A percentile compares a stretch with the other conserved stretches of the same genome.
phyloP scores from a whole-genome alignment of 495 filamentous ascomycete genomes.

The Podospora australis region DNA sequence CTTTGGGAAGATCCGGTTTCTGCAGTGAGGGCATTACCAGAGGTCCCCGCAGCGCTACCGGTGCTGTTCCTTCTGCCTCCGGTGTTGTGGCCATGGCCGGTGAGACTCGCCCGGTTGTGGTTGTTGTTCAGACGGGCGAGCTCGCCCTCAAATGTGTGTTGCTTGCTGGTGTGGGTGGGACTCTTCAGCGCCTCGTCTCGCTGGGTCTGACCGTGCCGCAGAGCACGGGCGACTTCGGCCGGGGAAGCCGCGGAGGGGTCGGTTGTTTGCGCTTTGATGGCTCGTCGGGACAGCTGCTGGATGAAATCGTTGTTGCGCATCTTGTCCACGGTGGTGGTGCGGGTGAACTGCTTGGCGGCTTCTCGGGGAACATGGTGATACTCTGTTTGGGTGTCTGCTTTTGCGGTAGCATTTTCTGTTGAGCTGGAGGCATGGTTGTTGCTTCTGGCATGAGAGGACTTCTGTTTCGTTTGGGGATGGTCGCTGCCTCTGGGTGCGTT shows the following conservation, averaged over 20 bases:
- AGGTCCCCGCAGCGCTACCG: constrained; percentile 18
- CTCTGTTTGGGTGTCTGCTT: constrained; percentile 6
- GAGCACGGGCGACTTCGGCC: constrained; percentile 9
- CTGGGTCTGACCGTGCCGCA: constrained; percentile 14
- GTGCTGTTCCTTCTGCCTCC: constrained; percentile 19
- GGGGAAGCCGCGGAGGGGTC: constrained; percentile 1
- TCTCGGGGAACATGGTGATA: constrained; percentile 38
- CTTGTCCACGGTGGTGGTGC: constrained; percentile 37
- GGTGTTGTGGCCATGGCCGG: background rate
- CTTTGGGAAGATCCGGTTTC: background rate
- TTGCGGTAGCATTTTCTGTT: background rate
- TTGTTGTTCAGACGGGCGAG: constrained; percentile 9
- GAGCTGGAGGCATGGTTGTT: constrained; percentile 1
- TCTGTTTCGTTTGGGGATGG: background rate
- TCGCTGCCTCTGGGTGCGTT: background rate
- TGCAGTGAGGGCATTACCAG: constrained; percentile 1
- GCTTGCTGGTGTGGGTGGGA: constrained; percentile 11
- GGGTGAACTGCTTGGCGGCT: constrained; percentile 43
- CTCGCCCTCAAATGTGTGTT: constrained; percentile 23
- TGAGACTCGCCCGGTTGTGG: background rate
- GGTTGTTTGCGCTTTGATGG: constrained; percentile 25
- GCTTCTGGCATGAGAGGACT: constrained; percentile 7
- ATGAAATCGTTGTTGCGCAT: constrained; percentile 29
- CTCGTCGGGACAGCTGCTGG: constrained; percentile 27
- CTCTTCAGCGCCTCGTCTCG: constrained; percentile 21